phyloP scores from a whole-genome alignment of 1,139 yeast species.

The Hyphopichia pseudoburtonii region DNA sequence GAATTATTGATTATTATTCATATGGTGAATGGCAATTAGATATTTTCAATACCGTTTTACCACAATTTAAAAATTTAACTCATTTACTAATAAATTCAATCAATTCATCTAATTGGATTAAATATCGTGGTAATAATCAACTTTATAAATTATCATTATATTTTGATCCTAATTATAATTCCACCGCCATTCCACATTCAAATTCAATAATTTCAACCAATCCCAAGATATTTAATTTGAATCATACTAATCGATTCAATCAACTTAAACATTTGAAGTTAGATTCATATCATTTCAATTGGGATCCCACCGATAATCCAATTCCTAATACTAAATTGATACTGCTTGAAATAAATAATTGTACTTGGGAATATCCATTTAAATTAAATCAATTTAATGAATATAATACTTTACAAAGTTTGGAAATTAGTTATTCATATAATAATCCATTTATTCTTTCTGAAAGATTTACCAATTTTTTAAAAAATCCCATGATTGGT shows the following conservation, averaged over 20 bases:
- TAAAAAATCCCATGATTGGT: conserved; percentile 10
- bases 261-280: conserved; percentile 22
- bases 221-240: conserved; percentile 31
- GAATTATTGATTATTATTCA: conserved; percentile 35
- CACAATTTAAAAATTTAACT: conserved; percentile 20
- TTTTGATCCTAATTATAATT: conserved; percentile 15
- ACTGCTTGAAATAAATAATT: conserved; percentile 25
- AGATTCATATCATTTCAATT: conserved; percentile 33
- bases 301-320: conserved; percentile 20
- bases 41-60: conserved; percentile 22
- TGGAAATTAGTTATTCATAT: conserved; percentile 27
- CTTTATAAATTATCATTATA: conserved; percentile 26
- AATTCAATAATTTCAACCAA: conserved; percentile 10
- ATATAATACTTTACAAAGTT: conserved; percentile 18
- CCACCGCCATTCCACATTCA: conserved; percentile 7
- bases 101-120: conserved; percentile 44
- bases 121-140: conserved; percentile 25
- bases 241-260: conserved; percentile 28
- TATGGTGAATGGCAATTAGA: conserved; percentile 46
- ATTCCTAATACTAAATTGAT: not conserved
- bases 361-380: conserved; percentile 50
- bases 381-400: conserved; percentile 32
- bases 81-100: conserved; percentile 30
- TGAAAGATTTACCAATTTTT: conserved; percentile 36
- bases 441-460: conserved; percentile 35